These are phyloP conservation scores for Picea glauca DNA, from an alignment of 75 land plant species.

Conservation along the genomic window DNA sequence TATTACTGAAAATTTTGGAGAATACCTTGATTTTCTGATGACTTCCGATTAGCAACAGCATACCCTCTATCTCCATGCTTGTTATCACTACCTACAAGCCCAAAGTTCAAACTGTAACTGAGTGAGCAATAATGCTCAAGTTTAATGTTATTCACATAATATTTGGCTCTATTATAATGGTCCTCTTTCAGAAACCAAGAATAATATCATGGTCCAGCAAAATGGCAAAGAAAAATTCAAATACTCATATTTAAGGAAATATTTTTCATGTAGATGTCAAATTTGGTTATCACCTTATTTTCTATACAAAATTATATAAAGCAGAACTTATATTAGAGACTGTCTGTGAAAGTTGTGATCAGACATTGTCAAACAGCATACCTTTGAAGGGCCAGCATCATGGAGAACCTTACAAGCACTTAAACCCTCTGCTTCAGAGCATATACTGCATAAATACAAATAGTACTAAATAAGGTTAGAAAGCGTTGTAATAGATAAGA, in stretches of 20 bases:
- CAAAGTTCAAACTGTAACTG: neutral
- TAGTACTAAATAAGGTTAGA: neutral
- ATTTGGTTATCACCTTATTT: neutral
- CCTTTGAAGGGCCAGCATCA: constrained; percentile 90
- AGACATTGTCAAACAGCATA: constrained; percentile 7
- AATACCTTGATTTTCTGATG: constrained; percentile 70
- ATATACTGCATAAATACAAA: constrained; percentile 49
- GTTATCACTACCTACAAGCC: constrained; percentile 85
- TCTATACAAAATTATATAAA: neutral
- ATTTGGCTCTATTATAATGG: neutral
- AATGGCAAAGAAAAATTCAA: neutral
- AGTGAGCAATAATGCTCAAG: neutral
- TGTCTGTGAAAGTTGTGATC: neutral
- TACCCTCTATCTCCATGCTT: constrained; percentile 63
- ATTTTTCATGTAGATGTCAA: neutral
- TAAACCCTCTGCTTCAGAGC: constrained; percentile 71
- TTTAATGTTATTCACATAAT: neutral
- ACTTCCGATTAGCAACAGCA: constrained; percentile 78
- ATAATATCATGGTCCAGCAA: too few species aligned
- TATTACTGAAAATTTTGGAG: neutral
- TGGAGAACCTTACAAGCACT: constrained; percentile 82
- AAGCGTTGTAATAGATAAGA: too few species aligned
- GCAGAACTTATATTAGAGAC: neutral
- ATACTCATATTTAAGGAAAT: neutral
- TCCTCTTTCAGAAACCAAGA: neutral